Evolutionary conservation across 345 rosid genomes (phyloP).

Genomic region (Corchorus capsularis): DNA sequence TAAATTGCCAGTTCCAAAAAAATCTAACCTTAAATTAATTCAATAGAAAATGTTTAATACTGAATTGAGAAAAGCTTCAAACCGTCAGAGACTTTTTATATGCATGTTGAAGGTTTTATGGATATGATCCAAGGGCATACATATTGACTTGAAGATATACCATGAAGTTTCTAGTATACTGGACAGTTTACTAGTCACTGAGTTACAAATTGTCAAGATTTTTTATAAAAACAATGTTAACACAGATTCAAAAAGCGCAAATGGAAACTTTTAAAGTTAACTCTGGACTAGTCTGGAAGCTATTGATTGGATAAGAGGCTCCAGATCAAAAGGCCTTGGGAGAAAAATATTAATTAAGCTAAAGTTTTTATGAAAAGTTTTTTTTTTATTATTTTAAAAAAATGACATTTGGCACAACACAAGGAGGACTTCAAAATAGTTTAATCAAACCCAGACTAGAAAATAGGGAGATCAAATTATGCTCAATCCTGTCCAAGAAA

Average conservation of each 20-base stretch:
- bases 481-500: not conserved
- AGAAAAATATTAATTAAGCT: too few relatives aligned
- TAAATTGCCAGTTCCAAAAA: too few relatives aligned
- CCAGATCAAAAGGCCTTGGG: slow-evolving; percentile 2
- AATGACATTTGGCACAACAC: not conserved
- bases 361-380: too few relatives aligned
- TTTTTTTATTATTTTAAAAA: not conserved
- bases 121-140: slow-evolving; percentile 8
- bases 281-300: not conserved
- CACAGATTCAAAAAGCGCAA: not conserved
- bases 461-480: not conserved
- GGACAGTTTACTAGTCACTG: not conserved
- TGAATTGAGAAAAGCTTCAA: too few relatives aligned
- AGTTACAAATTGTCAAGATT: not conserved
- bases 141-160: not conserved
- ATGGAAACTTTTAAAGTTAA: not conserved
- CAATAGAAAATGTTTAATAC: too few relatives aligned
- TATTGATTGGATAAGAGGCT: slow-evolving; percentile 18
- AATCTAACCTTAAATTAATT: too few relatives aligned
- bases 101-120: slow-evolving; percentile 1
- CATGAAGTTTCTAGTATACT: slow-evolving; percentile 10
- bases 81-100: too few relatives aligned
- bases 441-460: not conserved
- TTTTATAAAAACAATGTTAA: not conserved
- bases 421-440: slow-evolving; percentile 10